Conservation (phyloP, 2,329 filamentous ascomycete species). For the Zymoseptoria tritici region DNA sequence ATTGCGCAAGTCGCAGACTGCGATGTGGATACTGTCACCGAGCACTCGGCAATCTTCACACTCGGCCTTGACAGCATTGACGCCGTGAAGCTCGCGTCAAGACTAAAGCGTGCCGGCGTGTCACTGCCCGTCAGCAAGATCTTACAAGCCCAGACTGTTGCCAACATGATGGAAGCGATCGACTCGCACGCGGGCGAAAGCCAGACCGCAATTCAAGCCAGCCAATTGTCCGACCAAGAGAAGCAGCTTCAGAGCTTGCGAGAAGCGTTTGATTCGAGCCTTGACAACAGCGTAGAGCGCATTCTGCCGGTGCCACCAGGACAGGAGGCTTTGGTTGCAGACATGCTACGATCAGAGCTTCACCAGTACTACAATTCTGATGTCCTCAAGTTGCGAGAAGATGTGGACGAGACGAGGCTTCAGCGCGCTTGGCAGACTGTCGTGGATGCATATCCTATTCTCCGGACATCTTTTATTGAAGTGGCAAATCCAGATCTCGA, state of each 20-base stretch:
- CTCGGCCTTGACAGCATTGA: conserved; percentile 90
- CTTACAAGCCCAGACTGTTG: conserved; percentile 63
- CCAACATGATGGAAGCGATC: conserved; percentile 44
- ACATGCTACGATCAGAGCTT: conserved; percentile 70
- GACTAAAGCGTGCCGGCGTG: conserved; percentile 55
- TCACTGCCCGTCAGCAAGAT: conserved; percentile 65
- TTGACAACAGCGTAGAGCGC: conserved; percentile 40
- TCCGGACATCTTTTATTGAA: conserved; percentile 66
- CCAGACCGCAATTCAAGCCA: conserved; percentile 9
- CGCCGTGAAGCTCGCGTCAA: conserved; percentile 72
- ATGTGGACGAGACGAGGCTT: conserved; percentile 51
- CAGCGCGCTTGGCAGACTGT: conserved; percentile 56
- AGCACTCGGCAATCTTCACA: conserved; percentile 63
- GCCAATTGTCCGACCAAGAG: conserved; percentile 10
- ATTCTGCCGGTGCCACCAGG: conserved; percentile 71
- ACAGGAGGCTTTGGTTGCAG: conserved; percentile 78
- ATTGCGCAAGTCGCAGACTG: conserved; percentile 57
- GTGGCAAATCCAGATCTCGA: conserved; percentile 54
- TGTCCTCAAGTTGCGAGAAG: conserved; percentile 52
- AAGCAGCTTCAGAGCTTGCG: conserved; percentile 7
- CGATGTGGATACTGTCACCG: conserved; percentile 44
- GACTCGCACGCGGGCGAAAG: not conserved
- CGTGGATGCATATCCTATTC: conserved; percentile 56
- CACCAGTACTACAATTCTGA: conserved; percentile 81
- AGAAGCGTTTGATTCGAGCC: not conserved